Conservation (phyloP, 768 basidiomycete species). For the Gyrodon lividus region DNA sequence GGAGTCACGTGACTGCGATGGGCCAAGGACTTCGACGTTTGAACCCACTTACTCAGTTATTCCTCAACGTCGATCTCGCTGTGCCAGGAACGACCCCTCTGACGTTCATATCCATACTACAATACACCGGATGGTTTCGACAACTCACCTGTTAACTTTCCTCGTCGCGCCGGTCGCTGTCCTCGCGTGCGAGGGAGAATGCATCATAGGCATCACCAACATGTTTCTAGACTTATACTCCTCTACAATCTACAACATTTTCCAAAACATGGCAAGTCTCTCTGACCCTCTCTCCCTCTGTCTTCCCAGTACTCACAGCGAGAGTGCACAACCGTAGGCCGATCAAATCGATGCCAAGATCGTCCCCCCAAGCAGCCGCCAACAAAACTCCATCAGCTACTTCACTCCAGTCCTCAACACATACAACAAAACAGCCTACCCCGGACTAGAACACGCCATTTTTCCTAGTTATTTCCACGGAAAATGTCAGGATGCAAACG, state of each 20-base stretch:
- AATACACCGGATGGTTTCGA: slow-evolving; percentile 17
- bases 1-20: too few species aligned
- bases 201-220: slow-evolving; percentile 59
- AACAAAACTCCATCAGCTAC: slow-evolving; percentile 31
- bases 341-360: slow-evolving; percentile 33
- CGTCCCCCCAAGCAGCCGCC: slow-evolving; percentile 27
- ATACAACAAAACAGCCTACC: slow-evolving; percentile 46
- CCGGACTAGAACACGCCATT: slow-evolving; percentile 51
- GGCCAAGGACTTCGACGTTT: too few species aligned
- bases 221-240: slow-evolving; percentile 54
- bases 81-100: slow-evolving; percentile 3
- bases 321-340: slow-evolving; percentile 30
- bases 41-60: too few species aligned
- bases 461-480: slow-evolving; percentile 76
- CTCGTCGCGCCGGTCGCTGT: slow-evolving; percentile 38
- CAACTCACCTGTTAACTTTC: slow-evolving; percentile 21
- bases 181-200: slow-evolving; percentile 68
- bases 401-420: slow-evolving; percentile 47
- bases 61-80: slow-evolving; percentile 1
- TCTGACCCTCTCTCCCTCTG: background rate
- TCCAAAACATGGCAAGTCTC: slow-evolving; percentile 44
- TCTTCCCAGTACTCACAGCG: slow-evolving; percentile 1
- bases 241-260: slow-evolving; percentile 36
- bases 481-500: slow-evolving; percentile 57
- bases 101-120: background rate